Evolutionary conservation across 306 rosid genomes (phyloP).

Genomic region (Gastrolobium bilobum): DNA sequence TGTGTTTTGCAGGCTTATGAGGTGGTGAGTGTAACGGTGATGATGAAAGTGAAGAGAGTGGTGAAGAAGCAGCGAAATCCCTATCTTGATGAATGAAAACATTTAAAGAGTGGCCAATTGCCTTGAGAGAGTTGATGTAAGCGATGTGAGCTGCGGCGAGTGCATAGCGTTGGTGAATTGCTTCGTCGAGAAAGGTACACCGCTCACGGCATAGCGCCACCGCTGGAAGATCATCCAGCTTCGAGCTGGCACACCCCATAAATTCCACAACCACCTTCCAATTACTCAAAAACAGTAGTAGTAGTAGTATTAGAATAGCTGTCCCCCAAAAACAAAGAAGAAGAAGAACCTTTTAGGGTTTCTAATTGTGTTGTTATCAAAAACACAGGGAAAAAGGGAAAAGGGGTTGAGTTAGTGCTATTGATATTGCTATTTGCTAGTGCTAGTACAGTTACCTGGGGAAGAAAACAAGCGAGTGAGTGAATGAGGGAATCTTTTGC

Average conservation of each 20-base stretch:
- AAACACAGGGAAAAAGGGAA: too few relatives aligned
- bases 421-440: not conserved
- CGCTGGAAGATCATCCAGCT: conserved; percentile 95
- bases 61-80: conserved; percentile 51
- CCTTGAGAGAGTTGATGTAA: conserved; percentile 74
- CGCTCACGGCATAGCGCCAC: conserved; percentile 88
- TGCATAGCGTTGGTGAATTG: conserved; percentile 78
- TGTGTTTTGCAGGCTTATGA: conserved; percentile 14
- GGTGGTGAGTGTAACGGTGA: conserved; percentile 56
- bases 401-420: too few relatives aligned
- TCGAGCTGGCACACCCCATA: conserved; percentile 93
- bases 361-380: not conserved
- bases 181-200: conserved; percentile 73
- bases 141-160: conserved; percentile 81
- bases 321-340: not conserved
- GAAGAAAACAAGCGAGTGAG: not conserved
- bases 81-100: conserved; percentile 59
- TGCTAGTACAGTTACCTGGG: not conserved
- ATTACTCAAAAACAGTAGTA: not conserved
- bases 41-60: conserved; percentile 47
- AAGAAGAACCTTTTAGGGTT: conserved; percentile 38
- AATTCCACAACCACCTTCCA: not conserved
- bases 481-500: conserved; percentile 77
- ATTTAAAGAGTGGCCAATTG: conserved; percentile 71
- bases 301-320: not conserved